A percentile compares a stretch with the other conserved stretches of the same genome.
Evolutionary conservation across 2,329 filamentous ascomycete genomes (phyloP).

Genomic region (Madurella fahalii): DNA sequence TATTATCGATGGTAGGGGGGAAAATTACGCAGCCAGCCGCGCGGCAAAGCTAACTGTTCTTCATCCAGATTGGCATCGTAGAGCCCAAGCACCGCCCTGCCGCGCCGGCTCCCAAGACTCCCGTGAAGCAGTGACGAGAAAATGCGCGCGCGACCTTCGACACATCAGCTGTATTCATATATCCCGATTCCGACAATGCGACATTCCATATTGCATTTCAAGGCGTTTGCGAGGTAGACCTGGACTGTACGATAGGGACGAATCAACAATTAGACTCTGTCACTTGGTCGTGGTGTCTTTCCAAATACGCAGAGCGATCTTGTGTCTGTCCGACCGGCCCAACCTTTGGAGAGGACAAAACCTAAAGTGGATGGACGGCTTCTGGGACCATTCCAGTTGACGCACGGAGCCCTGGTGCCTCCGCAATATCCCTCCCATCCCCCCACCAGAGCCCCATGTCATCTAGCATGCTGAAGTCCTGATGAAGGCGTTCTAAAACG

Average conservation of each 20-base stretch:
- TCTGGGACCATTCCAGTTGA: too few relatives aligned
- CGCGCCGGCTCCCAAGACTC: constrained; percentile 15
- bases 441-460: too few relatives aligned
- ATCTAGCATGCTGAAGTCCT: too few relatives aligned
- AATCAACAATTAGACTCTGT: neutral
- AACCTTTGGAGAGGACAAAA: too few relatives aligned
- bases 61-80: constrained; percentile 34
- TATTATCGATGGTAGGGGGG: constrained; percentile 53
- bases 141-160: neutral
- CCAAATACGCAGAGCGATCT: too few relatives aligned
- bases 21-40: neutral
- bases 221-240: constrained; percentile 1
- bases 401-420: too few relatives aligned
- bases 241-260: constrained; percentile 6
- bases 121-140: neutral
- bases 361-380: too few relatives aligned
- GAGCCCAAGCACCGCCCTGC: constrained; percentile 35
- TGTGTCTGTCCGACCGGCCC: too few relatives aligned
- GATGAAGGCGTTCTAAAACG: too few relatives aligned
- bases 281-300: too few relatives aligned
- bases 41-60: neutral
- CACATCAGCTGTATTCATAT: constrained; percentile 4
- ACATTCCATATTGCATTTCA: constrained; percentile 8
- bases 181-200: neutral
- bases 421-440: too few relatives aligned